Base-by-base conservation (phyloP, 352 stramenopile species). In the Phytopythium ostracodes region DNA sequence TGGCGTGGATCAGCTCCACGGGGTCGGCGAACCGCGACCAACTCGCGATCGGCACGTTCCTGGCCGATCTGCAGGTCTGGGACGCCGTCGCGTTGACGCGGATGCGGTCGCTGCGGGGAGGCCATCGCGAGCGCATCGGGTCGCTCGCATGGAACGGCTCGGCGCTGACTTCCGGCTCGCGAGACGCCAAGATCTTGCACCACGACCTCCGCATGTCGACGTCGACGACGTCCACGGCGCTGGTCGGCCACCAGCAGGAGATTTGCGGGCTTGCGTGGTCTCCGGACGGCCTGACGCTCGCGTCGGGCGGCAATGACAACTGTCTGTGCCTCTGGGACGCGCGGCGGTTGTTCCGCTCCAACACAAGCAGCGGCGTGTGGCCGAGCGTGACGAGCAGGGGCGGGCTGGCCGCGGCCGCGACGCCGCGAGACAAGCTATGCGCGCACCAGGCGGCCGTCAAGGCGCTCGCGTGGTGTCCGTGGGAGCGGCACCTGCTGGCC, bases 231-330 rank as follows among this genome's bases (percentile, higher is more conserved):
- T 97, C 14, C 14, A 82, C 75, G 17, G 91, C 83, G 25, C 75
- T 98, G 15, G 44, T 60, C 18, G 77, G 86, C 35, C 96, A 98
- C 71, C 74, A 79, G 24, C 96, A 99, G 73, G 96, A 99, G 77
- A 90, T 99, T 35, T 99, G 97, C 65, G 96, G 95, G 9, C 77
- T 99, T 11, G 72, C 84, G 42, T 99, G 96, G 96, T 97, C 92
- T 38, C 89, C 84, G 11, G 93, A 98, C 67, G 95, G 96, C 20
- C 86, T 75, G 55, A 96, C 81, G 22, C 72, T 99, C 17, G 96
- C 97, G 3, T 98, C 91, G 0, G 97, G 97, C 0, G 92, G 91
- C 47, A 99, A 99, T 71, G 96, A 99, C 73, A 99, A 99, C 68
- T 71, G 66, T 25, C 67, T 99, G 29, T 98, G 91, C 70, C 75